A percentile compares a stretch with the other conserved stretches of the same genome.
These are phyloP conservation scores for Leptographium lundbergii DNA, from an alignment of 2,329 filamentous ascomycete species.

Conservation along the genomic window DNA sequence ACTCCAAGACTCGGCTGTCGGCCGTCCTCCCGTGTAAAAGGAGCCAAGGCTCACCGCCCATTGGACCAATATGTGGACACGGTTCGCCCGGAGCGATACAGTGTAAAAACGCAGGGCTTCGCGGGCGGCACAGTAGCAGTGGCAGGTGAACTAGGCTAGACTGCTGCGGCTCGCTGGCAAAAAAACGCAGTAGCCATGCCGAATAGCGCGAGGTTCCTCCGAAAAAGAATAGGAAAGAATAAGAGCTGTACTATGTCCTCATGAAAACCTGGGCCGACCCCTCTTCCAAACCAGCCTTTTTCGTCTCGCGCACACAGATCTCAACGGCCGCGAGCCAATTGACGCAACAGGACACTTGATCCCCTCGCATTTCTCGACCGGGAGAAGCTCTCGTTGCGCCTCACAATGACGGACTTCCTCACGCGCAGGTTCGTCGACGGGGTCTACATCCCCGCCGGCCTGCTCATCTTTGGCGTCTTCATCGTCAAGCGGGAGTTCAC, in stretches of 20 bases:
- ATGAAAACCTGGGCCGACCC: neutral
- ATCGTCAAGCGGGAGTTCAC: slow-evolving; percentile 71
- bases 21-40: neutral
- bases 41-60: neutral
- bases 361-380: neutral
- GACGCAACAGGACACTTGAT: neutral
- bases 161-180: neutral
- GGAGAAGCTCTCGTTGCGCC: neutral
- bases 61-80: neutral
- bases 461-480: slow-evolving; percentile 62
- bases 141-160: no score
- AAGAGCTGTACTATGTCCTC: neutral
- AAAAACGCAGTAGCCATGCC: neutral
- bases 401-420: slow-evolving; percentile 27
- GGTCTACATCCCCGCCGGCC: slow-evolving; percentile 70
- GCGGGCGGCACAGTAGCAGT: no score
- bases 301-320: neutral
- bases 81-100: neutral
- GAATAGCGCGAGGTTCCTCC: neutral
- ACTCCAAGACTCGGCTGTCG: neutral
- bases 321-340: neutral
- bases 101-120: neutral
- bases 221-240: neutral
- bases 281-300: neutral
- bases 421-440: slow-evolving; percentile 60